Evolutionary conservation across 2,329 filamentous ascomycete genomes (phyloP), one percentile per base, ranked within the genome.

Genomic region (Pseudohalonectria lignicola): DNA sequence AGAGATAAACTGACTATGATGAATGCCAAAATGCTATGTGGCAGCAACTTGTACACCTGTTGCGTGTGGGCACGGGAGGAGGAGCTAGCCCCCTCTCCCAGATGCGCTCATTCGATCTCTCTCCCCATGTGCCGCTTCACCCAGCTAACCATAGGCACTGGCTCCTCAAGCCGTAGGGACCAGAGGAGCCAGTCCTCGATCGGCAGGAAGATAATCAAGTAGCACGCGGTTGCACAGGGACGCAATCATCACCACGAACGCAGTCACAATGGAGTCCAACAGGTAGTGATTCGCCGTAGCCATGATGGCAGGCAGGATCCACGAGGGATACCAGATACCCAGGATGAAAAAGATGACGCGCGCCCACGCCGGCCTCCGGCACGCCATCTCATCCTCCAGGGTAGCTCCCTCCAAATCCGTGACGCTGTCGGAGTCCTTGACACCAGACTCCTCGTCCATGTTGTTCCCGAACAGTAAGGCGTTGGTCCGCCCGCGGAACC

Each of bases 101-200:
- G n/a, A n/a, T n/a, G n/a, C n/a, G n/a, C n/a, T n/a, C n/a, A n/a
- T n/a, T n/a, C n/a, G n/a, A n/a, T n/a, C n/a, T n/a, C n/a, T n/a
- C n/a, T n/a, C n/a, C n/a, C 29, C 16, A 19, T 25, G 30, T 38
- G 29, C 19, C 36, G 31, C 36, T 38, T 38, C 18, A 38, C 25
- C 41, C 28, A 34, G 10, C 59, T 62, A 2, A 62, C 64, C 1
- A 62, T 74, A 2, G 71, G 74, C 9, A 63, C 61, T 0, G 78
- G 78, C 57, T 82, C 83, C 49, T 82, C 72, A 20, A 82, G 69
- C 39, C 74, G 63, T 45, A 79, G 60, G 7, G 65, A 57, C 68
- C 69, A 78, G 26, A 82, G 56, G 47, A 82, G 71, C 53, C 74
- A 79, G 50, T 84, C 78, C 52, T 82, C 78, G 7, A 83, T 39